Evolutionary conservation across 148 eudicot genomes (phyloP), one percentile per base, ranked within the genome.

Genomic region (Rhododendron henanense): DNA sequence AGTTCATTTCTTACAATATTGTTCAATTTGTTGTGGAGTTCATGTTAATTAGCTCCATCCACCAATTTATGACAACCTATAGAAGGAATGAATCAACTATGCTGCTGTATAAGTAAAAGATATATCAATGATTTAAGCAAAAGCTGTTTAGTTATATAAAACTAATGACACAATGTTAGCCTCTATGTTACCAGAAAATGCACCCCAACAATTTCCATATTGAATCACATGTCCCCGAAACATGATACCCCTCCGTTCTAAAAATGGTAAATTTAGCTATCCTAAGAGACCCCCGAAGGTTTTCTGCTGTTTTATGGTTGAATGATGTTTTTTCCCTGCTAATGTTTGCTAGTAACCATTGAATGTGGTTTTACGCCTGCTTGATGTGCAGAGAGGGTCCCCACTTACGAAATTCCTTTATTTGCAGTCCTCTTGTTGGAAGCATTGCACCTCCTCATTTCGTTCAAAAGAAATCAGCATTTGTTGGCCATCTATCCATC

Each of bases 371-470:
- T 47, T 47, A 18, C 39, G 28, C 37, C 63, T 37, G 45, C 31
- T 57, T 37, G 48, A 14, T 50, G 21, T 59, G 84, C 31, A 53
- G 48, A 57, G 48, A 19, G 45, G 63, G 16, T 33, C 2, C 47
- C 15, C 45, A 71, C 67, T 84, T 33, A 16, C 6, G 2, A 59
- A 28, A 47, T 61, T 57, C 65, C 50, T 69, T 79, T 80, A 8
- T 86, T 76, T 87, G 74, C 89, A 94, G 97, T 91, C 96, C 97
- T 87, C 89, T 94, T 84, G 88, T 93, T 82, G 92, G 93, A 51
- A 82, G 86, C 77, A 63, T 61, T 85, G 81, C 87, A 79, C 85
- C 85, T 18, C 84, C 84, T 2, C 69, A 71, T 80, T 78, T 50
- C 59, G 85, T 85, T 45, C 87, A 83, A 86, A 88, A 93, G 82